Conservation (phyloP, 2,329 filamentous ascomycete genomes). For the Phaeosphaeriaceae sp. region DNA sequence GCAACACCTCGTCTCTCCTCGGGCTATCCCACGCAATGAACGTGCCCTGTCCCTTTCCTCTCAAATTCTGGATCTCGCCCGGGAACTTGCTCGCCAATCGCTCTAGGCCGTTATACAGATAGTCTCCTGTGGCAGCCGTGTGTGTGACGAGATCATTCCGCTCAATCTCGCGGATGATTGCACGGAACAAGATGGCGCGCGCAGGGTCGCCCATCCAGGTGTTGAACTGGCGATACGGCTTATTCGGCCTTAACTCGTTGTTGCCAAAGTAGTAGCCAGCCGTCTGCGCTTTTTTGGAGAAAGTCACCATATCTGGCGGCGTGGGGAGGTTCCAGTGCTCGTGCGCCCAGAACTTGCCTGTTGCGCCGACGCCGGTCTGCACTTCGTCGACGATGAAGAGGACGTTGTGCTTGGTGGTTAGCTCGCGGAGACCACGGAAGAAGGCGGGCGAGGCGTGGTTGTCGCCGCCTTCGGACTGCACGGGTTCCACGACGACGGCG, state of each 20-base stretch:
- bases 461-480: conserved; percentile 93
- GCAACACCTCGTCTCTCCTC: conserved; percentile 78
- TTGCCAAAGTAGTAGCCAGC: conserved; percentile 92
- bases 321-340: conserved; percentile 86
- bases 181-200: conserved; percentile 82
- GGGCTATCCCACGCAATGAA: conserved; percentile 93
- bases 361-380: conserved; percentile 90
- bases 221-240: conserved; percentile 96
- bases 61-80: conserved; percentile 78
- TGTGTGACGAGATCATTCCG: conserved; percentile 77
- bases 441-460: conserved; percentile 90
- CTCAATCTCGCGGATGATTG: conserved; percentile 83
- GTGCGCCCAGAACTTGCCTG: conserved; percentile 95
- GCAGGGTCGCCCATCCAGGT: conserved; percentile 96
- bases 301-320: conserved; percentile 92
- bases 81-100: conserved; percentile 74
- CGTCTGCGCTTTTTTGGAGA: conserved; percentile 93
- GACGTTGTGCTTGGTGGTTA: conserved; percentile 79
- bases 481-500: conserved; percentile 85
- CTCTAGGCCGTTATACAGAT: conserved; percentile 76
- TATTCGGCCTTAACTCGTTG: conserved; percentile 81
- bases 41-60: conserved; percentile 86
- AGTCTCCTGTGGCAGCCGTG: conserved; percentile 79
- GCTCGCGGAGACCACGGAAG: conserved; percentile 81
- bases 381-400: conserved; percentile 94